Conservation (phyloP, 768 basidiomycete genomes). For the Serendipita vermifera region DNA sequence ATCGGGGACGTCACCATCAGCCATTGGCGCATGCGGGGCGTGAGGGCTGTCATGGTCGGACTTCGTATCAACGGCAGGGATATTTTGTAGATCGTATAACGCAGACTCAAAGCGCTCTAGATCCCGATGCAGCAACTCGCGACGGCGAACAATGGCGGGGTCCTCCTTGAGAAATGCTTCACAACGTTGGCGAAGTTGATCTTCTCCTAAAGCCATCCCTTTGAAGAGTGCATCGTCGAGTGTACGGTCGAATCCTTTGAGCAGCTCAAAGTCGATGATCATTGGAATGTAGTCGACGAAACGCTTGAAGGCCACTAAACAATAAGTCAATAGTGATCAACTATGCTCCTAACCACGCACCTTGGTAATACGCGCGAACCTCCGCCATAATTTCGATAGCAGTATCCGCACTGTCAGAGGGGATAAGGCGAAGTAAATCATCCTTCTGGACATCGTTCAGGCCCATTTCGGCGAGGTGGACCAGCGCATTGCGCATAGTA, state of each 20-base stretch:
- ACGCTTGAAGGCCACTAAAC: slow-evolving; percentile 50
- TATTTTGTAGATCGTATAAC: neutral
- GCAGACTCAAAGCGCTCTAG: neutral
- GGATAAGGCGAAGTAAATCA: slow-evolving; percentile 39
- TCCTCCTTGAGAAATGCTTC: neutral
- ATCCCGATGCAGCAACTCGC: neutral
- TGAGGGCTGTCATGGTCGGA: too few species aligned
- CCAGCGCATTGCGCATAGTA: neutral
- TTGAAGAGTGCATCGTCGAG: slow-evolving; percentile 34
- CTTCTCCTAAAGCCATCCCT: slow-evolving; percentile 27
- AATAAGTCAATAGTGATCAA: slow-evolving; percentile 17
- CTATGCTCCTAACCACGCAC: slow-evolving; percentile 23
- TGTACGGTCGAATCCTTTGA: slow-evolving; percentile 37
- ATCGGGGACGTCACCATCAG: too few species aligned
- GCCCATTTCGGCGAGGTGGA: slow-evolving; percentile 18
- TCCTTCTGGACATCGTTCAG: slow-evolving; percentile 27
- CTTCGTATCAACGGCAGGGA: neutral
- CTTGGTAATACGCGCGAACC: slow-evolving; percentile 64
- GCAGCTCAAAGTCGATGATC: slow-evolving; percentile 43
- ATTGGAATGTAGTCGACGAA: slow-evolving; percentile 45
- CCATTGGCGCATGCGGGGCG: too few species aligned
- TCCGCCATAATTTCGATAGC: slow-evolving; percentile 56
- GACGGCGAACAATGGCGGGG: neutral
- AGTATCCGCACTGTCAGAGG: slow-evolving; percentile 29
- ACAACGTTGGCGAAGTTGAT: neutral